Conservation (phyloP, 75 land plant species). For the Cunninghamia lanceolata region DNA sequence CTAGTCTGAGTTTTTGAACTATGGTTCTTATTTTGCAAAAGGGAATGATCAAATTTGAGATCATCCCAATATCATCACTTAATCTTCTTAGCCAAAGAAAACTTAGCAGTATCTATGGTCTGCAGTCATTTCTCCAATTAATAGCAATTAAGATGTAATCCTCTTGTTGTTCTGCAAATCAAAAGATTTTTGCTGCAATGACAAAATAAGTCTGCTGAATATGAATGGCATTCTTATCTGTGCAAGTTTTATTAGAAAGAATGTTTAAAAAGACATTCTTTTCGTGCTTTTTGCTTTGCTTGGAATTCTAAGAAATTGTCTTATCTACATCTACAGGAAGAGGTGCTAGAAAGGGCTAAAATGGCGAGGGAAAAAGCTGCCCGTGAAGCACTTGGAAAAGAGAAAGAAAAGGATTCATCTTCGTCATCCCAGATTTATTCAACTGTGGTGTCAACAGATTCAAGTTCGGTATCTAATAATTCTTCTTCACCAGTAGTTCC, state of each 20-base stretch:
- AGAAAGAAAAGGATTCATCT: constrained; percentile 13
- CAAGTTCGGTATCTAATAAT: constrained; percentile 16
- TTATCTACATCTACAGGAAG: constrained; percentile 37
- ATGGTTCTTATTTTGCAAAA: not conserved
- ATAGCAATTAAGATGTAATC: not conserved
- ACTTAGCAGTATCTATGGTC: not conserved
- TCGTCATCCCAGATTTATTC: constrained; percentile 1
- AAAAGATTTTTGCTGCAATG: not conserved
- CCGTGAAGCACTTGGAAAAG: constrained; percentile 40
- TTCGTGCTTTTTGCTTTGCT: not conserved
- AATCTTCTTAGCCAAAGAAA: not conserved
- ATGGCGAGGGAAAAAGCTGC: constrained; percentile 65
- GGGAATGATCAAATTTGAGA: not conserved
- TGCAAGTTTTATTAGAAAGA: not conserved
- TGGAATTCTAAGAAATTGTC: not conserved
- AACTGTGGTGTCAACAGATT: constrained; percentile 7
- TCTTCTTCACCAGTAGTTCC: not conserved
- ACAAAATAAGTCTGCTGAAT: not conserved
- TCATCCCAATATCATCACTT: not conserved
- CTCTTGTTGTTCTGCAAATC: not conserved
- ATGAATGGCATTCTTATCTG: not conserved
- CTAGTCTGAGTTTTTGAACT: too few relatives aligned
- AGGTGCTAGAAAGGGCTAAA: constrained; percentile 61
- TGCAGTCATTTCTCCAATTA: not conserved
- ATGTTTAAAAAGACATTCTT: not conserved